phyloP scores from a whole-genome alignment of 2,329 filamentous ascomycete species.

The Sporothrix curviconia region DNA sequence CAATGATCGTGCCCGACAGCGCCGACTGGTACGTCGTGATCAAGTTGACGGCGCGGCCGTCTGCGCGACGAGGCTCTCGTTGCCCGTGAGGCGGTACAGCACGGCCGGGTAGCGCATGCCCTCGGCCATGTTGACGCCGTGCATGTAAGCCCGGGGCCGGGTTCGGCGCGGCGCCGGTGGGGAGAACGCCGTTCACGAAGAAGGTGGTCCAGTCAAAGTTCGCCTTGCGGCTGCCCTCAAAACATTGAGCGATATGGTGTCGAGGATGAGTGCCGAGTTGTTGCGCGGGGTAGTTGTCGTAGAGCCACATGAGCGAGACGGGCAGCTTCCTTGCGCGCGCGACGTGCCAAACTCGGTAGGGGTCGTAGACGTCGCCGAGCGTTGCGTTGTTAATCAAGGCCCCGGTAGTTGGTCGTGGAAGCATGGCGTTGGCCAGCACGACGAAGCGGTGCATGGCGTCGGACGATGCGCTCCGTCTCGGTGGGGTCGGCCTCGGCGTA shows the following conservation, averaged over 20 bases:
- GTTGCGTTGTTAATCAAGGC: constrained; percentile 16
- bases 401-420: constrained; percentile 19
- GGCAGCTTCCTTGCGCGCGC: constrained; percentile 21
- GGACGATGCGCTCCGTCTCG: constrained; percentile 16
- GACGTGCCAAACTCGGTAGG: constrained; percentile 20
- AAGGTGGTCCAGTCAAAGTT: constrained; percentile 35
- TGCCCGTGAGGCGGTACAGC: constrained; percentile 37
- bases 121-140: constrained; percentile 43
- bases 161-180: constrained; percentile 29
- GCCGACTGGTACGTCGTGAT: constrained; percentile 42
- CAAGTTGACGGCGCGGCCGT: constrained; percentile 38
- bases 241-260: constrained; percentile 25
- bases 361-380: constrained; percentile 15
- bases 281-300: constrained; percentile 25
- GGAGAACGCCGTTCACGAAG: constrained; percentile 31
- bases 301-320: constrained; percentile 26
- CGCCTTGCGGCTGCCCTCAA: constrained; percentile 26
- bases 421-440: constrained; percentile 19
- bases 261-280: constrained; percentile 23
- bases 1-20: constrained; percentile 41
- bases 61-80: constrained; percentile 34
- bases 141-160: constrained; percentile 29
- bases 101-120: constrained; percentile 40
- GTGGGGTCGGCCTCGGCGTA: constrained; percentile 27
- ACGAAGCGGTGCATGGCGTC: constrained; percentile 19